Evolutionary conservation across 257 asterid species (phyloP), one percentile per base, ranked within the genome.

Genomic region (Capsicum baccatum): DNA sequence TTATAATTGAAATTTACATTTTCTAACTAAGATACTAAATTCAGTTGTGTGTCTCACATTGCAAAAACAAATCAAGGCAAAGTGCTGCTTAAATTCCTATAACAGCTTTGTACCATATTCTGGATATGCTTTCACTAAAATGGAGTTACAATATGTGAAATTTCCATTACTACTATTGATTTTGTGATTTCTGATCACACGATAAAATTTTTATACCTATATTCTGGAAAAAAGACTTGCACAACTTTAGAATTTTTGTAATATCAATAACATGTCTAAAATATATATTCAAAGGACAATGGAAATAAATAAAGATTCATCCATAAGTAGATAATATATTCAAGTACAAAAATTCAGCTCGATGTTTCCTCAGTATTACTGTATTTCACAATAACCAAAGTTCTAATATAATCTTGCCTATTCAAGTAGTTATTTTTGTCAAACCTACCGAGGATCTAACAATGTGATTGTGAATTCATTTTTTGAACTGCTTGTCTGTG

Each of bases 391-490:
- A 59, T 39, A 39, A 17, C 4, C 17, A 59, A 59, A 17, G 33
- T 17, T 57, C 62, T 57, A 58, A 58, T 58, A 16, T 59, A 59
- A 59, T 59, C 3, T 58, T 59, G 8, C 13, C 67, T 60, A 19
- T 60, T 60, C 62, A 6, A 58, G 16, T 58, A 58, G 63, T 62
- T 19, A 9, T n/a, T 14, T 19, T 19, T 42, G 10, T 16, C 19
- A 33, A 26, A 54, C n/a, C 56, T 73, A 73, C 6, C 80, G 39
- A 3, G 80, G 80, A 16, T 17, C 15, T 9, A 73, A 16, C 26
- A 2, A 73, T 17, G 80, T 42, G 37, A 73, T 47, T 19, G 80
- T 73, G 5, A 73, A 37, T 73, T 73, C 59, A 73, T 73, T 73
- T 21, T 39, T 39, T 39, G 44, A 39, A 39, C 44, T 39, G 44